Evolutionary conservation across 2,329 filamentous ascomycete species (phyloP), one percentile per base, ranked within the genome.

Genomic region (Truncatella angustata): DNA sequence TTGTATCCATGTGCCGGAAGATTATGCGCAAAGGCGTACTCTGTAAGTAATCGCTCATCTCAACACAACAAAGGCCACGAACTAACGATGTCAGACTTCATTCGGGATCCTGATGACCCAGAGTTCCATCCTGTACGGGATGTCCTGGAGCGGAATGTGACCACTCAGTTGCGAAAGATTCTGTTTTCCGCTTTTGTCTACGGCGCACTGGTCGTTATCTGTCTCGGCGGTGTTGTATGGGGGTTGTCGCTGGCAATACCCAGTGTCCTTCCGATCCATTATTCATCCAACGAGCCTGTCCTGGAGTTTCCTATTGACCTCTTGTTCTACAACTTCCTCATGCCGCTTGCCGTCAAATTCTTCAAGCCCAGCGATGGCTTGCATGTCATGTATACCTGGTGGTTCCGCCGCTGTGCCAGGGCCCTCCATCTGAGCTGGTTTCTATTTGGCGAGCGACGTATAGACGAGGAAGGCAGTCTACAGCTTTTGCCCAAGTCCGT

Each of bases 1-100:
- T 99, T 66, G 94, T 99, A 16, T 95, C 92, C 52, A 97, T 99
- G 92, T 99, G 94, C 71, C 87, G 94, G 56, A 97, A 96, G 74
- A 96, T 97, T 54, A 90, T 99, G 87, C 87, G 94, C 57, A 91
- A 85, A 60, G 94, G 94, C 48, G 94, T 99, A 36, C 77, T 99
- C 54, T 97, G 87, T 90, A 77, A 81, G 86, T 79, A 47, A 26
- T 26, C n/a, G 21, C 12, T 10, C 7, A n/a, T 20, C 9, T 39
- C 18, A 9, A 18, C 16, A 35, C 32, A 11, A 14, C 20, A 9
- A 30, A 5, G 34, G 6, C 9, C 32, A 20, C 10, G 7, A 5
- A 7, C 34, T 49, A 16, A 37, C 20, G 12, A 5, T 47, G 23
- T 2, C 55, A 90, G 87, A 97, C 74, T 99, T 99, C 69, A 99